Base-by-base conservation (phyloP, 257 asterid genomes). In the Fraxinus anomala region DNA sequence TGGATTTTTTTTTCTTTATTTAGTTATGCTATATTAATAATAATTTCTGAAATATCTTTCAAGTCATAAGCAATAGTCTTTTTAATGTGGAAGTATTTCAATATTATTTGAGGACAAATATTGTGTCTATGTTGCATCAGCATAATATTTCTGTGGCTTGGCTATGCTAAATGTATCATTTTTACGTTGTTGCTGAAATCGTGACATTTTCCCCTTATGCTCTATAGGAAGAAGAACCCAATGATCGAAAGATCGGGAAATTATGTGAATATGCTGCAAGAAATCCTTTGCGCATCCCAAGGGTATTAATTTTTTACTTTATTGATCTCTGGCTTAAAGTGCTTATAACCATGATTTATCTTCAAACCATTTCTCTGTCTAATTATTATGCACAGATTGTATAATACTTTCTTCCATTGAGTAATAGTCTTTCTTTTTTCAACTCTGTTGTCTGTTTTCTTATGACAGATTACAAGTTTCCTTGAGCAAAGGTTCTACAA, bases 401-500 rank as follows among this genome's bases (percentile, higher is more conserved):
- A 1, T 17, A 17, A 19, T 54, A n/a, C 26, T n/a, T 63, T 77
- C n/a, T 79, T 67, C 16, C 73, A 54, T 72, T 68, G 23, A 65
- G 76, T 70, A 68, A 74, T 68, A 31, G 76, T 49, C 4, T 26
- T 42, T 69, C 34, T 49, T 63, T 63, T 42, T 10, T 23, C 37
- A 5, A 16, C 69, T 34, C 39, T 74, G 72, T 77, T 73, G 70
- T 77, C 67, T 85, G 28, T 80, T 76, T 76, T 78, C 77, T 49
- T 71, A 73, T 84, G 82, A 63, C 85, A 96, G 99, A 96, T 96
- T 71, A 91, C 97, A 21, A 85, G 80, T 78, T 82, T 90, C 83
- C 95, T 96, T 44, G 99, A 96, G 88, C 97, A 93, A 88, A 91
- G 90, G 86, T 96, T 96, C 89, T 96, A 91, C 84, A 96, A 93